Base-by-base conservation (phyloP, 192 early-diverging fungal species). In the Umbelopsis sp. region DNA sequence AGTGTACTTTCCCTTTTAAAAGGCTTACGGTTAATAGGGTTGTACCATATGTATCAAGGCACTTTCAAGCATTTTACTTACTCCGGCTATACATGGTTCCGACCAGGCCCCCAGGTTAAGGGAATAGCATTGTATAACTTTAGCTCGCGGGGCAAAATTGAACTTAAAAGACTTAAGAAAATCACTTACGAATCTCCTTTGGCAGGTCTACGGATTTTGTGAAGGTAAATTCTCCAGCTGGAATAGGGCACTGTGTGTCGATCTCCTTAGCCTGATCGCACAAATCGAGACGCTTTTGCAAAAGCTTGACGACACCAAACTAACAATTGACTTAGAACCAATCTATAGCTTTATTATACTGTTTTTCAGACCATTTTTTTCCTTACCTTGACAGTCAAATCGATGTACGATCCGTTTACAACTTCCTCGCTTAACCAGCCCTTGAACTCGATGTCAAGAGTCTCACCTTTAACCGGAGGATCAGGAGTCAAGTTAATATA, bases 171-270 rank as follows among this genome's bases (percentile, higher is more conserved):
- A n/a, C n/a, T n/a, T n/a, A 4, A 20, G n/a, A 11, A 29, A 3
- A 70, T 77, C 79, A 82, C 72, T 79, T 80, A 78, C 83, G 86
- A 66, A 86, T 88, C 68, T 86, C 83, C 69, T 81, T 86, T 21
- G 86, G 86, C 44, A 88, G 79, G 9, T 77, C 79, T 26, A 88
- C 79, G 10, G 73, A 52, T 44, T 84, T 79, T 0, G 72, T 24
- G 11, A 88, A 70, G 10, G 25, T 38, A 8, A 85, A 77, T 0
- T 80, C 74, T 11, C 86, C 86, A 25, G 77, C 65, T 8, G 54
- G 41, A 29, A 88, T 50, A 17, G 87, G 87, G 71, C 87, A 88
- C 5, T 67, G 31, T 67, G 82, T 85, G 70, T 83, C 75, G n/a
- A 88, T 68, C 21, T 67, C 47, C 31, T 66, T 52, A 7, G 79